Percentiles rank a stretch among this genome's conserved stretches.
phyloP scores from a whole-genome alignment of 805 yeast species.

The Clavispora vitiphila region DNA sequence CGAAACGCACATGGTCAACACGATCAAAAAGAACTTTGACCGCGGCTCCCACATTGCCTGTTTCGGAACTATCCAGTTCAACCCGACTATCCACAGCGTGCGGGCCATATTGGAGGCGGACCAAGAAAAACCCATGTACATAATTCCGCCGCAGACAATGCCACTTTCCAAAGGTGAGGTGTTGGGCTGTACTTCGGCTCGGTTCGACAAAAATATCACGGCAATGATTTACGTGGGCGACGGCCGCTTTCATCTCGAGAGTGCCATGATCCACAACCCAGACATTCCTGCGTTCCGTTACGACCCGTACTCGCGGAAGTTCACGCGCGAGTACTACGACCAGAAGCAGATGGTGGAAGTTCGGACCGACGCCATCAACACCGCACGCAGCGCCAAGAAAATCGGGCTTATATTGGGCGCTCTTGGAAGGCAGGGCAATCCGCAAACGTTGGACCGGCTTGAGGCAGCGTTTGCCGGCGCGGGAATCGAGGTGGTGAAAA shows the following conservation, averaged over 20 bases:
- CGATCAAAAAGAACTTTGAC: conserved; percentile 65
- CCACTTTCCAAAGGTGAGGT: conserved; percentile 96
- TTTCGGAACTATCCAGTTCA: conserved; percentile 95
- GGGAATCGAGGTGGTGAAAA: conserved; percentile 71
- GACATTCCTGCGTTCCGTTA: conserved; percentile 86
- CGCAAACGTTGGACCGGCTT: conserved; percentile 64
- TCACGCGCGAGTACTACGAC: conserved; percentile 84
- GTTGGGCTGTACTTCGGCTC: conserved; percentile 90
- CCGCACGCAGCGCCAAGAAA: conserved; percentile 55
- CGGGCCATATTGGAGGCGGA: conserved; percentile 54
- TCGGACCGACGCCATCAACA: conserved; percentile 65
- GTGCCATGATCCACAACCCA: conserved; percentile 97
- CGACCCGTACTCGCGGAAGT: conserved; percentile 90
- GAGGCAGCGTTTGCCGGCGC: conserved; percentile 47
- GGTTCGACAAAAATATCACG: conserved; percentile 56
- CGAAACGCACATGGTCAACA: conserved; percentile 71
- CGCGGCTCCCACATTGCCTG: conserved; percentile 67
- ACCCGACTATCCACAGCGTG: conserved; percentile 84
- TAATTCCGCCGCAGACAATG: conserved; percentile 83
- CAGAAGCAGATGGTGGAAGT: conserved; percentile 76
- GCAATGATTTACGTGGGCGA: conserved; percentile 94
- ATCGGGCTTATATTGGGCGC: conserved; percentile 90
- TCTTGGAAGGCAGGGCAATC: conserved; percentile 90
- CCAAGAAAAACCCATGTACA: conserved; percentile 46
- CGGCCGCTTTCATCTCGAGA: conserved; percentile 92